Evolutionary conservation across 495 filamentous ascomycete genomes (phyloP).

Genomic region (Cercophora sp.): DNA sequence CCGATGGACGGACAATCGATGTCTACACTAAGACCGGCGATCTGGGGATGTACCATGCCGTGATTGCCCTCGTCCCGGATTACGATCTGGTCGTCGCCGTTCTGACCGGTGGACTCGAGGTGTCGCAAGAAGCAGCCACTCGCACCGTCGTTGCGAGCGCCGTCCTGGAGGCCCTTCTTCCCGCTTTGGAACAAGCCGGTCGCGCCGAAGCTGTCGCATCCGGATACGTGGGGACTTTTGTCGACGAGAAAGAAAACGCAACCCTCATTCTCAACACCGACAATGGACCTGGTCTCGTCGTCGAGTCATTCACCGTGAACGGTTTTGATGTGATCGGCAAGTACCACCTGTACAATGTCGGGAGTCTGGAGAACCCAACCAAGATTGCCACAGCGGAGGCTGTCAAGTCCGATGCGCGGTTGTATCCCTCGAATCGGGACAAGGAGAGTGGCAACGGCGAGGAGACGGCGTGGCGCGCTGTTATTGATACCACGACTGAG

Average conservation of each 20-base stretch:
- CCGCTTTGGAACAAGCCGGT: slow-evolving; percentile 43
- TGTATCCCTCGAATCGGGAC: slow-evolving; percentile 30
- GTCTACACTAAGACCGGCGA: slow-evolving; percentile 57
- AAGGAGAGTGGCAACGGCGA: slow-evolving; percentile 4
- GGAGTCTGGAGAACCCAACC: slow-evolving; percentile 3
- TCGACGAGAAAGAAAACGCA: slow-evolving; percentile 32
- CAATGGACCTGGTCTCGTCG: slow-evolving; percentile 37
- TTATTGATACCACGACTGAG: slow-evolving; percentile 21
- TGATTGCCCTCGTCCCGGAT: slow-evolving; percentile 48
- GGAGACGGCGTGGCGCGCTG: slow-evolving; percentile 28
- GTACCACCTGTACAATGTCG: slow-evolving; percentile 8
- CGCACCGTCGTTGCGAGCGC: slow-evolving; percentile 27
- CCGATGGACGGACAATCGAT: slow-evolving; percentile 40
- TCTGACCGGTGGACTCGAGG: slow-evolving; percentile 37
- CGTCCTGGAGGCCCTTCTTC: slow-evolving; percentile 35
- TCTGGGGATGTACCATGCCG: slow-evolving; percentile 42
- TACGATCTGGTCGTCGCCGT: slow-evolving; percentile 50
- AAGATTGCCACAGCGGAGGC: slow-evolving; percentile 12
- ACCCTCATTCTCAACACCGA: slow-evolving; percentile 40
- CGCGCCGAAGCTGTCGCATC: slow-evolving; percentile 32
- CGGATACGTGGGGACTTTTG: slow-evolving; percentile 40
- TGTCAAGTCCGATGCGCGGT: slow-evolving; percentile 5
- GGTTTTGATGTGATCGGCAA: slow-evolving; percentile 38
- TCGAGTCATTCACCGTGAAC: slow-evolving; percentile 39
- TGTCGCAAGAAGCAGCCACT: slow-evolving; percentile 16